Evolutionary conservation across 768 basidiomycete species (phyloP).

Genomic region (Hygrocybe punicea): DNA sequence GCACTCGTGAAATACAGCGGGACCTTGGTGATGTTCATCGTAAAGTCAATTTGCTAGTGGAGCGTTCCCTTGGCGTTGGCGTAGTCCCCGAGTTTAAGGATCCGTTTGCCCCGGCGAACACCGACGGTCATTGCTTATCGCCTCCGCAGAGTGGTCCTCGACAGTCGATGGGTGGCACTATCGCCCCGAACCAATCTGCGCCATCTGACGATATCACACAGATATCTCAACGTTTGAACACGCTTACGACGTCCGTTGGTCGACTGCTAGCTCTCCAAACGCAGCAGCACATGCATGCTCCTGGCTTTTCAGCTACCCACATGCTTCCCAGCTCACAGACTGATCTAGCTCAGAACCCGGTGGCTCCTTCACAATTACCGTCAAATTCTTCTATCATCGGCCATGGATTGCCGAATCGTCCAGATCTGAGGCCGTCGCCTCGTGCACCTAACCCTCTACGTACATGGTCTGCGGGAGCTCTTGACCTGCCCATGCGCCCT

Average conservation of each 20-base stretch:
- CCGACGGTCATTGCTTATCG: slow-evolving; percentile 35
- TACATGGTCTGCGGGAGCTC: slow-evolving; percentile 80
- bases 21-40: slow-evolving; percentile 71
- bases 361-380: slow-evolving; percentile 40
- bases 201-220: slow-evolving; percentile 68
- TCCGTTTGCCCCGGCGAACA: slow-evolving; percentile 58
- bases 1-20: slow-evolving; percentile 67
- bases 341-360: slow-evolving; percentile 48
- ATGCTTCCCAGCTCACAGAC: slow-evolving; percentile 42
- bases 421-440: slow-evolving; percentile 56
- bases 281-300: slow-evolving; percentile 54
- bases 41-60: slow-evolving; percentile 74
- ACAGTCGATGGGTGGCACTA: slow-evolving; percentile 57
- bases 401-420: slow-evolving; percentile 61
- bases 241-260: slow-evolving; percentile 79
- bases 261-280: slow-evolving; percentile 80
- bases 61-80: slow-evolving; percentile 50
- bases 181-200: slow-evolving; percentile 68
- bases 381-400: slow-evolving; percentile 45
- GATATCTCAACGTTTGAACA: slow-evolving; percentile 75
- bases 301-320: slow-evolving; percentile 41
- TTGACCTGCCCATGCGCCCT: slow-evolving; percentile 67
- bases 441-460: slow-evolving; percentile 69
- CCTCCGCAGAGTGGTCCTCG: slow-evolving; percentile 46
- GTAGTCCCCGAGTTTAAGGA: slow-evolving; percentile 77